A percentile compares a stretch with the other conserved stretches of the same genome.
phyloP scores from a whole-genome alignment of 768 basidiomycete species.

The Filobasidium wieringae region DNA sequence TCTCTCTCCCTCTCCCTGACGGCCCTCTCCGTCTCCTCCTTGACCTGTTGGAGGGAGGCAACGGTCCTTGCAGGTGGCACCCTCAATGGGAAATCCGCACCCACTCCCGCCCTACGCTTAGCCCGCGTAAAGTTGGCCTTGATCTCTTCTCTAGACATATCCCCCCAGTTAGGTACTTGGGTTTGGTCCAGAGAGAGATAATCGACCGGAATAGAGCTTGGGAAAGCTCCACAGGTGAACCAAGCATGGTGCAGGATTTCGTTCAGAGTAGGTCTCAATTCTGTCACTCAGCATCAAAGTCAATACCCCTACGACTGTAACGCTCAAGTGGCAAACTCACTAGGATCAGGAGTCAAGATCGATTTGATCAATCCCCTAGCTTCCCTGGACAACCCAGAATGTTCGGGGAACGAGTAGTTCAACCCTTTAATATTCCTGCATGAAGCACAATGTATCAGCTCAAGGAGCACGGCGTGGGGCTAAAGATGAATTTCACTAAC shows the following conservation, averaged over 20 bases:
- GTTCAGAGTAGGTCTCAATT: conserved; percentile 65
- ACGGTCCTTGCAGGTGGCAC: conserved; percentile 13
- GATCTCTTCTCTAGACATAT: conserved; percentile 51
- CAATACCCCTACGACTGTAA: background rate
- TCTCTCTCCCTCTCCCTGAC: conserved; percentile 59
- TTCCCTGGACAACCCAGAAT: conserved; percentile 57
- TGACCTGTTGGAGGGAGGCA: conserved; percentile 2
- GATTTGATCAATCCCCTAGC: conserved; percentile 65
- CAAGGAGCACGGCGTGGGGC: too few species aligned
- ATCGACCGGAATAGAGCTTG: conserved; percentile 65
- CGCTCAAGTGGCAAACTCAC: conserved; percentile 21
- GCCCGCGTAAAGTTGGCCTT: conserved; percentile 62
- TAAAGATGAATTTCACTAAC: conserved; percentile 41
- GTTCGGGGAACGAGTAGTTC: conserved; percentile 78
- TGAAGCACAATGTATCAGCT: background rate
- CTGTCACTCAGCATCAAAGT: conserved; percentile 19
- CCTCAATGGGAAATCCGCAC: conserved; percentile 16
- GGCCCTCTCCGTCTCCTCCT: conserved; percentile 25
- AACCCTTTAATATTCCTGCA: conserved; percentile 80
- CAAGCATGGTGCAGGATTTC: conserved; percentile 75
- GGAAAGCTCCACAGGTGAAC: conserved; percentile 70
- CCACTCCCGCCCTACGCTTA: conserved; percentile 26
- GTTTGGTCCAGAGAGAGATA: conserved; percentile 71
- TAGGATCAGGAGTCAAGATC: conserved; percentile 74
- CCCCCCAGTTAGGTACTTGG: conserved; percentile 58